A percentile compares a stretch with the other conserved stretches of the same genome.
phyloP scores from a whole-genome alignment of 768 basidiomycete genomes.

The Lactifluus echinatus region DNA sequence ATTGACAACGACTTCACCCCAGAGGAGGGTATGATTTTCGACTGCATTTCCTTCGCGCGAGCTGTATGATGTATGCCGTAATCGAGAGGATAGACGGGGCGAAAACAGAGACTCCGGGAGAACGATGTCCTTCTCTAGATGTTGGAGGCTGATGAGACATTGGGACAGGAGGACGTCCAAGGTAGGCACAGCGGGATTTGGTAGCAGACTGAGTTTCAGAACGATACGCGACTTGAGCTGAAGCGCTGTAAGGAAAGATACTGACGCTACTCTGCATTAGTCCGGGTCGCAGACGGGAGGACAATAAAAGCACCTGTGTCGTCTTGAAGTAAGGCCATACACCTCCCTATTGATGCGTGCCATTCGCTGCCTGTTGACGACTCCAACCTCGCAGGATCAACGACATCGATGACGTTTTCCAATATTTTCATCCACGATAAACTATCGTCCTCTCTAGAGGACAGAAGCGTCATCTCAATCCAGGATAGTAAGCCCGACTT shows the following conservation, averaged over 20 bases:
- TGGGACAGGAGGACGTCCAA: slow-evolving; percentile 11
- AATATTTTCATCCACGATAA: slow-evolving; percentile 25
- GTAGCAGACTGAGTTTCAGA: slow-evolving; percentile 10
- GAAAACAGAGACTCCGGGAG: not conserved
- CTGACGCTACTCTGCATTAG: not conserved
- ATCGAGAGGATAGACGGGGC: not conserved
- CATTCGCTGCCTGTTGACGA: slow-evolving; percentile 50
- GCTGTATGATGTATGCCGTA: slow-evolving; percentile 17
- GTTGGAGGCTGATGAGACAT: slow-evolving; percentile 1
- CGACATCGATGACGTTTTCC: slow-evolving; percentile 31
- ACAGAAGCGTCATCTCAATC: slow-evolving; percentile 65
- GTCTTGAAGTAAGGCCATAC: slow-evolving; percentile 37
- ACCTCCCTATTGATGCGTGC: slow-evolving; percentile 47
- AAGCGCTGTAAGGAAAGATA: not conserved
- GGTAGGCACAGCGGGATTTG: slow-evolving; percentile 1
- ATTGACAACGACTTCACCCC: slow-evolving; percentile 45
- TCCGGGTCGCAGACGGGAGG: not conserved
- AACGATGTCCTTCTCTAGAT: slow-evolving; percentile 5
- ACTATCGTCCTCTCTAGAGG: slow-evolving; percentile 5
- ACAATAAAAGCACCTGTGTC: slow-evolving; percentile 17
- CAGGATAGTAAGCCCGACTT: slow-evolving; percentile 68
- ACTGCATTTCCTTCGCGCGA: slow-evolving; percentile 28
- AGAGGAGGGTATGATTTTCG: slow-evolving; percentile 29
- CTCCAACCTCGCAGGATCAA: slow-evolving; percentile 44
- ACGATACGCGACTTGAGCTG: not conserved